These are phyloP conservation scores for Cylindrotheca closterium DNA, from an alignment of 108 stramenopile genomes.

Conservation along the genomic window DNA sequence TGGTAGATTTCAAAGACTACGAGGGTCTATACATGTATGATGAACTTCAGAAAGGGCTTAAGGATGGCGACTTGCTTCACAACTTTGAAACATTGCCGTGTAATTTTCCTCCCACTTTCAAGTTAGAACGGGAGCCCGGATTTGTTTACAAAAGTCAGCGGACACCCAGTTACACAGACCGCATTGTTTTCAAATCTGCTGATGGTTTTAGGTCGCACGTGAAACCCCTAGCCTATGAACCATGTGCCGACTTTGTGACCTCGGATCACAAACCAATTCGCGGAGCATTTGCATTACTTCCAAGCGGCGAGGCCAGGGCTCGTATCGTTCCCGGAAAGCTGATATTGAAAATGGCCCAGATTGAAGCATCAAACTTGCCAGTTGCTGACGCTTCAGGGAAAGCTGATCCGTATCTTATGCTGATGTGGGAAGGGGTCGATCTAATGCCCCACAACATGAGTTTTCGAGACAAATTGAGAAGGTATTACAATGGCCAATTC, in stretches of 20 bases:
- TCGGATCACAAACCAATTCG: constrained; percentile 88
- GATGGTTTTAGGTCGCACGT: constrained; percentile 39
- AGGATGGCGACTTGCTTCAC: constrained; percentile 29
- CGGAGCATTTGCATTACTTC: constrained; percentile 59
- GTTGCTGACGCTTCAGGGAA: constrained; percentile 45
- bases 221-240: constrained; percentile 49
- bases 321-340: constrained; percentile 21
- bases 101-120: constrained; percentile 75
- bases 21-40: constrained; percentile 31
- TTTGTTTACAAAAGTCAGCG: constrained; percentile 55
- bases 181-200: constrained; percentile 67
- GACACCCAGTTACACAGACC: constrained; percentile 70
- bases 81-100: constrained; percentile 48
- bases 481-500: constrained; percentile 26
- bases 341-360: constrained; percentile 43
- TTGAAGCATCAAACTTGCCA: constrained; percentile 57
- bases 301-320: constrained; percentile 25
- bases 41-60: constrained; percentile 38
- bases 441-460: constrained; percentile 21
- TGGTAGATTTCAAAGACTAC: constrained; percentile 33
- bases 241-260: constrained; percentile 63
- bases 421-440: constrained; percentile 48
- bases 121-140: constrained; percentile 43
- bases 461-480: constrained; percentile 37
- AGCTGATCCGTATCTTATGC: constrained; percentile 62